Percentiles rank a stretch among this genome's conserved stretches.
Conservation (phyloP, 768 basidiomycete species). For the Lentinula raphanica region DNA sequence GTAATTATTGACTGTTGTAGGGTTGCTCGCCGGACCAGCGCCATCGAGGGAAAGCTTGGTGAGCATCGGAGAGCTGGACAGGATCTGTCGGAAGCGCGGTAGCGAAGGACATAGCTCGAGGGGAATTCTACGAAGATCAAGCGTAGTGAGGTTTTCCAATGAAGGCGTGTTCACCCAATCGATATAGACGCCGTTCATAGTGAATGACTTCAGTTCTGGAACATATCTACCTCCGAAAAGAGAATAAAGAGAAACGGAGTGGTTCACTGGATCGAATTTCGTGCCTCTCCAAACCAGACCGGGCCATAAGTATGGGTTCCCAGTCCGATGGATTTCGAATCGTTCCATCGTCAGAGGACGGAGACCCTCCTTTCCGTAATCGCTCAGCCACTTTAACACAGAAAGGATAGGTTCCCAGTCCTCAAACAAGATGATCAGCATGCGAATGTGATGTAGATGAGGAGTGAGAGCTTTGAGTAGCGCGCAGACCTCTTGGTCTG, state of each 20-base stretch:
- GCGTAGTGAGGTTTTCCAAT: slow-evolving; percentile 50
- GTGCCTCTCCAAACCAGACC: slow-evolving; percentile 22
- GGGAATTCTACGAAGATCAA: slow-evolving; percentile 62
- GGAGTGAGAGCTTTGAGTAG: slow-evolving; percentile 48
- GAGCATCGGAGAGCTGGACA: slow-evolving; percentile 43
- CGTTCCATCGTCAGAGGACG: slow-evolving; percentile 45
- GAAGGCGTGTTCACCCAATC: slow-evolving; percentile 46
- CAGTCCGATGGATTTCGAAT: slow-evolving; percentile 60
- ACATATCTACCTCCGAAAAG: slow-evolving; percentile 49
- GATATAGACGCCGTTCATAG: slow-evolving; percentile 55
- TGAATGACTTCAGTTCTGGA: slow-evolving; percentile 43
- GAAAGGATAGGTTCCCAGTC: slow-evolving; percentile 49
- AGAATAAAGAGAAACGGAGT: slow-evolving; percentile 26
- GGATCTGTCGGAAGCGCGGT: slow-evolving; percentile 46
- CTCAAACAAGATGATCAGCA: slow-evolving; percentile 53
- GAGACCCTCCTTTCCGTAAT: slow-evolving; percentile 16
- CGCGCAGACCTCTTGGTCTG: slow-evolving; percentile 35
- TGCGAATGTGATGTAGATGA: slow-evolving; percentile 53
- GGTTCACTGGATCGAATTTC: slow-evolving; percentile 30
- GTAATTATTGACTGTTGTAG: slow-evolving; percentile 14
- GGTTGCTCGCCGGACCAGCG: slow-evolving; percentile 46
- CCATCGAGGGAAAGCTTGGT: slow-evolving; percentile 56
- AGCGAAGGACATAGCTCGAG: slow-evolving; percentile 46
- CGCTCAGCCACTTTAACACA: slow-evolving; percentile 44
- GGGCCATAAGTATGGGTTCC: slow-evolving; percentile 39